Evolutionary conservation across 257 asterid species (phyloP).

Genomic region (Gentiana macrophylla): DNA sequence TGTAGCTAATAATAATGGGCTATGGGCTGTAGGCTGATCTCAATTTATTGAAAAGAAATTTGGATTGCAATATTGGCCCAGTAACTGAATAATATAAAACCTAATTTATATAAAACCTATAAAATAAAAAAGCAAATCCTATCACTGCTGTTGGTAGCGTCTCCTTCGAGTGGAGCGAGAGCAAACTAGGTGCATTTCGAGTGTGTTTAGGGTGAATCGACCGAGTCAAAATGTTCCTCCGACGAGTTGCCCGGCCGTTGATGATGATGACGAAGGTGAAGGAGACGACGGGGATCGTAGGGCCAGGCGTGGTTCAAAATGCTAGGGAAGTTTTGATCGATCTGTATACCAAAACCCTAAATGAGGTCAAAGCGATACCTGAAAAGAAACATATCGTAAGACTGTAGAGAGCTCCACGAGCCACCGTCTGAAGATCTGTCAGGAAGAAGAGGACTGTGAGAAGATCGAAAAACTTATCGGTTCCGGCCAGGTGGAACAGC

Average conservation of each 20-base stretch:
- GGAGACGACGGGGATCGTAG: slow-evolving; percentile 97
- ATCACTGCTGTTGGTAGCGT: too few relatives aligned
- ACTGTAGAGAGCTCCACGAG: slow-evolving; percentile 92
- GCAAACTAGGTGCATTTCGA: neutral
- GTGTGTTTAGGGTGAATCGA: neutral
- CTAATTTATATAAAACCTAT: too few relatives aligned
- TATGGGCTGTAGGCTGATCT: too few relatives aligned
- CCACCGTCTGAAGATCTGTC: slow-evolving; percentile 74
- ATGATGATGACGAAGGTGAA: slow-evolving; percentile 84
- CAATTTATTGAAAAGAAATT: too few relatives aligned
- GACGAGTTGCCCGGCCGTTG: slow-evolving; percentile 73
- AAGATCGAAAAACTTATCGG: slow-evolving; percentile 70
- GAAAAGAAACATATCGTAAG: slow-evolving; percentile 86
- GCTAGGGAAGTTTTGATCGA: slow-evolving; percentile 84
- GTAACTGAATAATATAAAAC: too few relatives aligned
- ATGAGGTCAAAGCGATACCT: slow-evolving; percentile 87
- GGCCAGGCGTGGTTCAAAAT: slow-evolving; percentile 89
- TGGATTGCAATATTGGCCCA: too few relatives aligned
- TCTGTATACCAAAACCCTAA: slow-evolving; percentile 80
- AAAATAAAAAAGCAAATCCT: too few relatives aligned
- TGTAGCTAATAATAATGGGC: too few relatives aligned
- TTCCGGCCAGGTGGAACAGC: slow-evolving; percentile 98
- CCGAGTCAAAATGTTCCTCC: slow-evolving; percentile 56
- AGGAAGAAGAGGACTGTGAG: slow-evolving; percentile 92
- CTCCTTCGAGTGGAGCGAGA: neutral